Percentiles rank a stretch among this genome's conserved stretches.
Evolutionary conservation across 2,329 filamentous ascomycete genomes (phyloP).

Genomic region (Dactylellina drechsleri): DNA sequence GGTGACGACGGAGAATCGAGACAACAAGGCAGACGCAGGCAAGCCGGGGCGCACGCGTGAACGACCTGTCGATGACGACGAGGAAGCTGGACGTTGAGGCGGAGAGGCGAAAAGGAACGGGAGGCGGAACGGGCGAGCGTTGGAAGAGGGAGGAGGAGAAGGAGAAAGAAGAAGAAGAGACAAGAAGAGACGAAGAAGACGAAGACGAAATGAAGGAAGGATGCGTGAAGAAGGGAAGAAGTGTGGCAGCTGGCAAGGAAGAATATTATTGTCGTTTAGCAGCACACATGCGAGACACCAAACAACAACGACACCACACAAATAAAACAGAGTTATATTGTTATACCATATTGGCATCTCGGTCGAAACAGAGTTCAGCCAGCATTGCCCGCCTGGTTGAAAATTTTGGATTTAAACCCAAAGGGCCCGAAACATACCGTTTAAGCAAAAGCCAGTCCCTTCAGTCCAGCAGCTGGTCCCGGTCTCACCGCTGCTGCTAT

Average conservation of each 20-base stretch:
- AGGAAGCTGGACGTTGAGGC: slow-evolving; percentile 25
- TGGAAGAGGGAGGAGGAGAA: slow-evolving; percentile 16
- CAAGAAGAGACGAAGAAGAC: slow-evolving; percentile 1
- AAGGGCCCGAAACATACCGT: neutral
- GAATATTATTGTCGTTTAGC: neutral
- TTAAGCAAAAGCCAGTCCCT: slow-evolving; percentile 13
- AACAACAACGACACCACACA: too few relatives aligned
- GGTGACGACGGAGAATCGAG: slow-evolving; percentile 7
- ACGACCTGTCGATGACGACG: slow-evolving; percentile 47
- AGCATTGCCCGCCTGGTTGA: too few relatives aligned
- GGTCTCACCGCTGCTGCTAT: slow-evolving; percentile 1
- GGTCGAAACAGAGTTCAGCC: too few relatives aligned
- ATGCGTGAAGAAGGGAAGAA: slow-evolving; percentile 1
- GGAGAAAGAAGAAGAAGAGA: neutral
- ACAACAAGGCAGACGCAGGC: slow-evolving; percentile 47
- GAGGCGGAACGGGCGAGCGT: slow-evolving; percentile 43
- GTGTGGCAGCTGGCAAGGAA: neutral
- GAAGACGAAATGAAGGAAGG: neutral
- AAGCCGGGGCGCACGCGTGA: slow-evolving; percentile 44
- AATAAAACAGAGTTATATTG: too few relatives aligned
- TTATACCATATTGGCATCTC: too few relatives aligned
- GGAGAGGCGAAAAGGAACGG: slow-evolving; percentile 27
- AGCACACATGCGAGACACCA: too few relatives aligned
- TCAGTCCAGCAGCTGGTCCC: slow-evolving; percentile 1
- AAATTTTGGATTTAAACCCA: neutral